Conservation (phyloP, 192 early-diverging fungal species). For the Coemansia sp. region DNA sequence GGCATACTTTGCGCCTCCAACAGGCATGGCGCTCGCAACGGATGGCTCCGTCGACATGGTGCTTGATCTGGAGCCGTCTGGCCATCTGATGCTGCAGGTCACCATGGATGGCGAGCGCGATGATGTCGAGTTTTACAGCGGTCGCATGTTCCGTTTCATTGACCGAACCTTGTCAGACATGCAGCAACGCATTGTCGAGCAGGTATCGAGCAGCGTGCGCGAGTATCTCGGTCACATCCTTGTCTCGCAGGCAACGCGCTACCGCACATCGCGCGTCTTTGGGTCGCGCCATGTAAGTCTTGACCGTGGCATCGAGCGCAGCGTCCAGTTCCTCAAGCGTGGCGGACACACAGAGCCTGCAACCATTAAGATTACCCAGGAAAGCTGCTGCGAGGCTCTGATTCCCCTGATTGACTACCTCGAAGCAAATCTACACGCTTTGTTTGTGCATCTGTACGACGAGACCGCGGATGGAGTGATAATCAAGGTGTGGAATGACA, state of each 20-base stretch:
- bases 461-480: slow-evolving; percentile 67
- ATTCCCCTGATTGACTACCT: slow-evolving; percentile 74
- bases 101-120: slow-evolving; percentile 79
- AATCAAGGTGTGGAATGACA: slow-evolving; percentile 71
- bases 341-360: slow-evolving; percentile 35
- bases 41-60: slow-evolving; percentile 69
- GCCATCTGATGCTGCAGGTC: slow-evolving; percentile 65
- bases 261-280: slow-evolving; percentile 30
- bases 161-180: slow-evolving; percentile 70
- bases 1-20: slow-evolving; percentile 62
- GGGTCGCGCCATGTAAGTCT: slow-evolving; percentile 17
- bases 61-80: slow-evolving; percentile 68
- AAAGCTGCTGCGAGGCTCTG: slow-evolving; percentile 66
- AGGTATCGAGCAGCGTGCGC: slow-evolving; percentile 66
- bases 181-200: slow-evolving; percentile 69
- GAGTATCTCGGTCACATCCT: slow-evolving; percentile 68
- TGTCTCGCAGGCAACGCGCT: slow-evolving; percentile 47
- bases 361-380: slow-evolving; percentile 45
- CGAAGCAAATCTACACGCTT: slow-evolving; percentile 66
- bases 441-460: slow-evolving; percentile 67
- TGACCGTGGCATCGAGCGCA: slow-evolving; percentile 56
- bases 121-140: slow-evolving; percentile 82
- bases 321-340: slow-evolving; percentile 56
- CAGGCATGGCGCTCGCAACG: slow-evolving; percentile 23
- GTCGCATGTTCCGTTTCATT: slow-evolving; percentile 70